phyloP scores from a whole-genome alignment of 2,329 filamentous ascomycete genomes.

The Trichoderma harzianum region DNA sequence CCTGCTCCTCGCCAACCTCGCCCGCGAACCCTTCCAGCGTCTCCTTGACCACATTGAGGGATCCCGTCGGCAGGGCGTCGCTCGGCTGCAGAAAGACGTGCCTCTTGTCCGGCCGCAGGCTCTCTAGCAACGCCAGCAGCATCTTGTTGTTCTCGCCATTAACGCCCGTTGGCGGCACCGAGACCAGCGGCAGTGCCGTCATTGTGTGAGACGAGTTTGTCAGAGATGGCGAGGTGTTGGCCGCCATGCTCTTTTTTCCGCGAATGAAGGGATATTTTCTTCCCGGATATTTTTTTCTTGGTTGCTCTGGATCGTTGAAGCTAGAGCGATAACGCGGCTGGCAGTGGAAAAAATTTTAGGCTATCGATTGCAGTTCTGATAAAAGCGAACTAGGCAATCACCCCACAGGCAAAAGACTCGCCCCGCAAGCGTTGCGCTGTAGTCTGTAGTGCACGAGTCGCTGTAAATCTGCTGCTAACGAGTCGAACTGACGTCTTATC shows the following conservation, averaged over 20 bases:
- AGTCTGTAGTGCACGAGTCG: background rate
- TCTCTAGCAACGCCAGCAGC: slow-evolving; percentile 53
- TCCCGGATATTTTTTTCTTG: background rate
- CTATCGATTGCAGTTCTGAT: background rate
- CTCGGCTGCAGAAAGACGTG: slow-evolving; percentile 76
- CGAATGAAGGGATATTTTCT: background rate
- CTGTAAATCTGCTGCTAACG: background rate
- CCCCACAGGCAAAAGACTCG: background rate
- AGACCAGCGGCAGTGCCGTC: slow-evolving; percentile 45
- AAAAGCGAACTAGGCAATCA: background rate
- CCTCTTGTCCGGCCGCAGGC: slow-evolving; percentile 57
- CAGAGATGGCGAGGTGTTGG: slow-evolving; percentile 53
- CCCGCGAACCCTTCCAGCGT: slow-evolving; percentile 76
- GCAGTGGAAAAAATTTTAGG: slow-evolving; percentile 11
- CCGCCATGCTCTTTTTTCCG: slow-evolving; percentile 29
- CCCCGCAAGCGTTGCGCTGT: background rate
- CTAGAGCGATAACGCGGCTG: slow-evolving; percentile 9
- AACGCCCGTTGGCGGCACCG: slow-evolving; percentile 35
- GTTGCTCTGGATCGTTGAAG: background rate
- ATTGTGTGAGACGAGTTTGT: slow-evolving; percentile 64
- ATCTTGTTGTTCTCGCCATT: slow-evolving; percentile 24
- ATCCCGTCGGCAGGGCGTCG: slow-evolving; percentile 61
- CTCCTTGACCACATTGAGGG: slow-evolving; percentile 72
- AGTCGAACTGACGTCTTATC: background rate
- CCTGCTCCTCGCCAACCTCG: slow-evolving; percentile 70